phyloP scores from a whole-genome alignment of 352 stramenopile genomes.

The Phytophthora agathidicida region DNA sequence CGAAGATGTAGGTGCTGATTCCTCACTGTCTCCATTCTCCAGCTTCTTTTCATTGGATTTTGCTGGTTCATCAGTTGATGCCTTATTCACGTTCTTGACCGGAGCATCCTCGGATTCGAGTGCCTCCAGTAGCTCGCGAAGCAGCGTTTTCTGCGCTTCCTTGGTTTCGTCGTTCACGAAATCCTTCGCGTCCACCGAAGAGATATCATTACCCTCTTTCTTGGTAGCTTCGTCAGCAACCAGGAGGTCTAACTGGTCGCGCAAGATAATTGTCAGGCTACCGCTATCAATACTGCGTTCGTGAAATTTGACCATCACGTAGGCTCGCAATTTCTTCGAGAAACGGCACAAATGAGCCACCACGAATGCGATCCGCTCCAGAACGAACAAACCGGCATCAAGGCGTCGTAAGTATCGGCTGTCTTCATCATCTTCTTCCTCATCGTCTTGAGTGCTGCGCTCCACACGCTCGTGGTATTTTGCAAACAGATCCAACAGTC shows the following conservation, averaged over 20 bases:
- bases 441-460: constrained; percentile 32
- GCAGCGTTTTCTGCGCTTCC: constrained; percentile 40
- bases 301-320: constrained; percentile 80
- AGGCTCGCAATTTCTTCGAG: constrained; percentile 67
- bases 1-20: background rate
- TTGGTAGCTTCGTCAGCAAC: constrained; percentile 23
- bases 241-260: constrained; percentile 68
- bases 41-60: background rate
- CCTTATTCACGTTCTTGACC: background rate
- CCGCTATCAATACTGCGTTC: constrained; percentile 69
- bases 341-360: constrained; percentile 68
- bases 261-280: constrained; percentile 46
- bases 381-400: constrained; percentile 79
- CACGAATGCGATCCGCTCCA: constrained; percentile 74
- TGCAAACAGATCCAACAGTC: constrained; percentile 76
- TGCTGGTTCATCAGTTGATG: background rate
- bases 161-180: constrained; percentile 33
- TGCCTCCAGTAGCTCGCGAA: constrained; percentile 43
- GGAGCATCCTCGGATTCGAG: constrained; percentile 27
- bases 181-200: constrained; percentile 15
- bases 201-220: background rate
- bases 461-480: constrained; percentile 72
- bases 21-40: background rate
- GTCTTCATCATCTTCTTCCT: constrained; percentile 54
- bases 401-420: constrained; percentile 66